Conservation (phyloP, 179 eudicot genomes). For the Silene coronaria region DNA sequence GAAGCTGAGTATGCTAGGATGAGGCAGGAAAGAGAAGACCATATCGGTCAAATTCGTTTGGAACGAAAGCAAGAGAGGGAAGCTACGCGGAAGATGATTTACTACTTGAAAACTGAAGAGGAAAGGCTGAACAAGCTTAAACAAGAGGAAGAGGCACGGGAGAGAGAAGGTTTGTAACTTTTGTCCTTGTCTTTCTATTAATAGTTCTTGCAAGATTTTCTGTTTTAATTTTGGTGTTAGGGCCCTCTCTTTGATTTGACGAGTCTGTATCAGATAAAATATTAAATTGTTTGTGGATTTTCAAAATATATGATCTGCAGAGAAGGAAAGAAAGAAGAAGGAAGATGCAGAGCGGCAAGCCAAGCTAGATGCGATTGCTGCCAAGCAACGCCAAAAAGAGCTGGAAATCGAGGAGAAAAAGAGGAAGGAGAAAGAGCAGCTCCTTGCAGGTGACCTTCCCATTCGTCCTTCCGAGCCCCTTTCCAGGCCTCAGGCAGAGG, state of each 20-base stretch:
- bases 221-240: not conserved
- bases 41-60: constrained; percentile 36
- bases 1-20: constrained; percentile 47
- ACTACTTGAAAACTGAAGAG: constrained; percentile 60
- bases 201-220: not conserved
- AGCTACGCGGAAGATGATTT: constrained; percentile 56
- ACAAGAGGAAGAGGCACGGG: constrained; percentile 79
- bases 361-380: constrained; percentile 78
- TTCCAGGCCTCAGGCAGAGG: constrained; percentile 30
- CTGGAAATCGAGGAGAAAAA: constrained; percentile 75
- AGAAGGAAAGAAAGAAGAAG: constrained; percentile 68
- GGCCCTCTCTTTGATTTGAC: no score
- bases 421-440: constrained; percentile 43
- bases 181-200: no score
- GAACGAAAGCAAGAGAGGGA: constrained; percentile 61
- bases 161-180: constrained; percentile 53
- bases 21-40: constrained; percentile 56
- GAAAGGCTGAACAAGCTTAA: constrained; percentile 51
- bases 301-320: constrained; percentile 31
- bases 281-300: not conserved
- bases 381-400: constrained; percentile 77
- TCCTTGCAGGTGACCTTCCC: constrained; percentile 37
- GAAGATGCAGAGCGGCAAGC: constrained; percentile 75
- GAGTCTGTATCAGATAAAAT: no score
- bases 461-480: constrained; percentile 32